Evolutionary conservation across 768 basidiomycete genomes (phyloP).

Genomic region (Termitomyces eurrhizus): DNA sequence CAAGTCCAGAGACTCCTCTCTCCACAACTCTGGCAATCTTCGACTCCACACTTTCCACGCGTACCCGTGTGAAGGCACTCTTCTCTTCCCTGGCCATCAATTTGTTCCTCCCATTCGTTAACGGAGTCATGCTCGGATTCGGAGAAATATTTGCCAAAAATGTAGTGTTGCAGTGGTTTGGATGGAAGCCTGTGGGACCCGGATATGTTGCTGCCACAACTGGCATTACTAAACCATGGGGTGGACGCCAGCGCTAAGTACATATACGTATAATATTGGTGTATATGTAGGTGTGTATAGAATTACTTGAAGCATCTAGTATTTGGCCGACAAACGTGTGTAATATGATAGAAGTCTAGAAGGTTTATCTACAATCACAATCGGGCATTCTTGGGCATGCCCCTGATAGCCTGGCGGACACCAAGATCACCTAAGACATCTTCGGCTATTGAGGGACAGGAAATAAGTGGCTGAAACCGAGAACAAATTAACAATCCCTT

Average conservation of each 20-base stretch:
- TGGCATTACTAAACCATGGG: constrained; percentile 27
- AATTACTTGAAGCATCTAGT: not conserved
- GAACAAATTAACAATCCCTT: constrained; percentile 1
- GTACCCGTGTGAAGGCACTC: constrained; percentile 65
- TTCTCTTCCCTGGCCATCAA: constrained; percentile 80
- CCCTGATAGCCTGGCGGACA: constrained; percentile 73
- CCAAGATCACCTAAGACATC: constrained; percentile 81
- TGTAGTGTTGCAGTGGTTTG: constrained; percentile 55
- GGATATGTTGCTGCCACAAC: constrained; percentile 35
- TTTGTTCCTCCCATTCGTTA: constrained; percentile 81
- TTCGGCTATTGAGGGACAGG: constrained; percentile 42
- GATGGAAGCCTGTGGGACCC: constrained; percentile 36
- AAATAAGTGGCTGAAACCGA: not conserved
- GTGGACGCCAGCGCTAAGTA: constrained; percentile 17
- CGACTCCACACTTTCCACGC: constrained; percentile 59
- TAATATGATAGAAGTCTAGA: constrained; percentile 4
- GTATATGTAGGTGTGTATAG: not conserved
- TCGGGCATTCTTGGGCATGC: constrained; percentile 67
- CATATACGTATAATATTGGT: not conserved
- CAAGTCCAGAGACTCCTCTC: constrained; percentile 24
- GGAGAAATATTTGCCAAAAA: constrained; percentile 90
- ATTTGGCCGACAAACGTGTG: not conserved
- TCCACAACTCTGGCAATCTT: constrained; percentile 70
- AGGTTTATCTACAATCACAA: constrained; percentile 34
- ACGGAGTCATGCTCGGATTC: constrained; percentile 96